Evolutionary conservation across 176 grass and related monocot species (phyloP), one percentile per base, ranked within the genome.

Genomic region (Eragrostis curvula): DNA sequence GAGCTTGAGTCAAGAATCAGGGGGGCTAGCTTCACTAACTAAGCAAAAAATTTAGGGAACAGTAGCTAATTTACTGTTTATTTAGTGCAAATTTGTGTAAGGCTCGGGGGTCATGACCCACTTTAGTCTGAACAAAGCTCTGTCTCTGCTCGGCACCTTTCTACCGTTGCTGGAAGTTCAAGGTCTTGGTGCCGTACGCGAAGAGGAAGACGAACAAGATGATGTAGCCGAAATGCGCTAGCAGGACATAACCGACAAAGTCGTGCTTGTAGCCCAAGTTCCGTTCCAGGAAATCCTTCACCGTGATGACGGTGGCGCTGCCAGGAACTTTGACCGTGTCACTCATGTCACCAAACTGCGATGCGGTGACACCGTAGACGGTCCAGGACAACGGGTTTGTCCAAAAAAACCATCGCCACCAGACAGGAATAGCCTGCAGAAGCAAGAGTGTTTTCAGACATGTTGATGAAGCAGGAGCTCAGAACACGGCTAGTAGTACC

Each of bases 331-430:
- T 15, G 15, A 97, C 44, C 0, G 0, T 0, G 39, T 25, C 23
- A 0, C 40, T 66, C 1, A 78, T 75, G 11, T 92, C 80, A 0
- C 92, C 95, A 46, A 94, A 79, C 64, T 98, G 95, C 0, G 95
- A 94, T 2, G 84, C 63, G 3, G 93, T 47, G 1, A 91, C 69
- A 25, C 95, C 95, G 41, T 98, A 94, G 36, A 93, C 93, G 24
- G 90, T 91, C 92, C 92, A 94, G 11, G 95, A 66, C 10, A 98
- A 78, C 3, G 95, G 95, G 66, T 94, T 77, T 6, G 58, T 84
- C 95, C 95, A 98, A 75, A 93, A 94, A 71, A 88, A 98, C 95
- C 95, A 98, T 76, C 95, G 92, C 95, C 95, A 98, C 95, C 95
- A 98, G 60, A 91, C 59, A 1, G 95, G 95, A 50, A 98, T 86